These are phyloP conservation scores for Penicillium diatomitis DNA, from an alignment of 495 filamentous ascomycete species.

Conservation along the genomic window DNA sequence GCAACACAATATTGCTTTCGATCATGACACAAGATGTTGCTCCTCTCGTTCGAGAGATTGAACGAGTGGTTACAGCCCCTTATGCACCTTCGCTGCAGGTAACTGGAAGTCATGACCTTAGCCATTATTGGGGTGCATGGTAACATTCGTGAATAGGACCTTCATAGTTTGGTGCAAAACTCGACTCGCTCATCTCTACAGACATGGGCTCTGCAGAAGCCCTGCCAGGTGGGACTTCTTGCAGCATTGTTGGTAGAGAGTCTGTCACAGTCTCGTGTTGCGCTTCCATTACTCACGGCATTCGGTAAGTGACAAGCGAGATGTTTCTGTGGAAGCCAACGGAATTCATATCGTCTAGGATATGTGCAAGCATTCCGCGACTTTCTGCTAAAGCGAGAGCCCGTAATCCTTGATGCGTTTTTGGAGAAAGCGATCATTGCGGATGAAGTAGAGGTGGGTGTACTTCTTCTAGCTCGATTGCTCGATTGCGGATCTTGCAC, in stretches of 20 bases:
- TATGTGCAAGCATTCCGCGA: conserved; percentile 24
- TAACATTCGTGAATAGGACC: conserved; percentile 19
- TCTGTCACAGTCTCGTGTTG: conserved; percentile 31
- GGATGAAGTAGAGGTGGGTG: conserved; percentile 28
- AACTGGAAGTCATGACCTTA: background rate
- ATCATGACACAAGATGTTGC: conserved; percentile 10
- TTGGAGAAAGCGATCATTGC: conserved; percentile 26
- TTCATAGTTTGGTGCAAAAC: conserved; percentile 23
- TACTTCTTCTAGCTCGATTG: too few relatives aligned
- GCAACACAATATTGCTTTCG: too few relatives aligned
- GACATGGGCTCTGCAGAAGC: conserved; percentile 36
- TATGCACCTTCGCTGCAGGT: conserved; percentile 38
- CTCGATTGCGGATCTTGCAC: too few relatives aligned
- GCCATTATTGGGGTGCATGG: background rate
- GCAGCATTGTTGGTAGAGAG: conserved; percentile 36
- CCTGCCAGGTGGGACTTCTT: conserved; percentile 35
- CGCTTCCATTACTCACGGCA: conserved; percentile 27
- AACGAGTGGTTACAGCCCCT: conserved; percentile 32
- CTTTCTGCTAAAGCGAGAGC: conserved; percentile 30
- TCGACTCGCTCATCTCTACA: conserved; percentile 10
- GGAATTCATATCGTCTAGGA: conserved; percentile 16
- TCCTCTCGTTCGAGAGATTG: conserved; percentile 24
- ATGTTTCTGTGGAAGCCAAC: background rate
- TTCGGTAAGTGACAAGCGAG: conserved; percentile 26
- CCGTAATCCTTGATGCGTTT: conserved; percentile 32